Base-by-base conservation (phyloP, 108 stramenopile species). In the Aureococcus anophagefferens region DNA sequence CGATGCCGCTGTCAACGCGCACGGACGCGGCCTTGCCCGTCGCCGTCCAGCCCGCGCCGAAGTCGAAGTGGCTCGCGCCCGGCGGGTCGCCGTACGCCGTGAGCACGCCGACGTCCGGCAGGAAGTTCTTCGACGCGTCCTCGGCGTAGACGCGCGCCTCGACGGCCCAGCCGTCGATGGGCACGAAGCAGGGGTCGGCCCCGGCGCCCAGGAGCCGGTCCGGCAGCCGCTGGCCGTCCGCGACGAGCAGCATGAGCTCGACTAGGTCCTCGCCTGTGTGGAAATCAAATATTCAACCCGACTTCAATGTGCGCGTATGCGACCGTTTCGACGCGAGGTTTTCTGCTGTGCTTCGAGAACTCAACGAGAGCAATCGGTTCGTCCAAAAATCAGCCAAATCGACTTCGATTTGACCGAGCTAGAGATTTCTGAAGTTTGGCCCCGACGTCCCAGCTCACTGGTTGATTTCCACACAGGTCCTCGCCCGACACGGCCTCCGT, bases 101-200 rank as follows among this genome's bases (percentile, higher is more conserved):
- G 25, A 91, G 73, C 0, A 88, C 89, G 33, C 91, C 90, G 14
- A 92, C 94, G 68, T 88, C 89, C 17, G 97, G 97, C 59, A 96
- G 77, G 74, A 95, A 98, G 67, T 89, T 90, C 21, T 96, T 83
- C 33, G 94, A 69, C 0, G 97, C 96, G 82, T 98, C 96, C 83
- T 98, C 97, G 7, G 97, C 97, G 78, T 98, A 98, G 37, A 98
- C 89, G 64, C 97, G 84, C 30, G 91, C 87, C 84, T 59, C 85
- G 64, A 85, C 59, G 37, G 74, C 77, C 63, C 68, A 69, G 31
- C 77, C 77, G 29, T 37, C 62, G 46, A 73, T 68, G 33, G 77
- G 77, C 33, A 72, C 40, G 40, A n/a, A n/a, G n/a, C n/a, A n/a
- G n/a, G n/a, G 63, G 31, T 64, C 62, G 18, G 25, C 65, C 28